Base-by-base conservation (phyloP, 1,284 basidiomycete genomes). In the Dichomitus squalens region DNA sequence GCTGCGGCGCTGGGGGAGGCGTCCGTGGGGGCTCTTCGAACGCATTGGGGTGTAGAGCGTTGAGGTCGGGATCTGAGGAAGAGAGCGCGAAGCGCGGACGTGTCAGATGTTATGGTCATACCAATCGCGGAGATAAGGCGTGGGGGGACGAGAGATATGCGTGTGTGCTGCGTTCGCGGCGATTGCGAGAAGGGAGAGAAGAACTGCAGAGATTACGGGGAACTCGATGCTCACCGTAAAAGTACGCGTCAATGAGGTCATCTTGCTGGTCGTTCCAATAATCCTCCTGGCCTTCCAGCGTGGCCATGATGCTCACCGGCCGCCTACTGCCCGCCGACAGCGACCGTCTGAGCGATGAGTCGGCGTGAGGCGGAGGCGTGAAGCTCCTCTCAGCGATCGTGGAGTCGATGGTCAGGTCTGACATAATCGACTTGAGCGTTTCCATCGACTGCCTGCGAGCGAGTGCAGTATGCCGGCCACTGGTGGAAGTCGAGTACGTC, bases 341-440 rank as follows among this genome's bases (percentile, higher is more conserved):
- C 63, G 66, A 68, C 36, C 65, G 57, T 4, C 60, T 60, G 27
- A 65, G 54, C 12, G 27, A 33, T 11, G 38, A 57, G 14, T 53
- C 23, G 48, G 31, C 67, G 6, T 53, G 20, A 3, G 68, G 66
- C 18, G 67, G 66, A 9, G 49, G 49, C 27, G 68, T 64, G 20
- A 61, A 34, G 11, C 64, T 63, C 11, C 75, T 71, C 7, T 80
- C 79, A 40, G 85, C 72, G 47, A 86, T 73, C 9, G 36, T 48
- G 5, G 80, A 83, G 47, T 87, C 83, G 7, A 80, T 78, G 1
- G 85, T 85, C 27, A 78, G 71, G 41, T 80, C 78, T 0, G 85
- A 84, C 72, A 83, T 73, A 61, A 86, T 70, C 1, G 87, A 86
- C 47, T 80, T 80, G 60, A 89, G 75, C 58, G 85, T 88, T 44